Base-by-base conservation (phyloP, 768 basidiomycete genomes). In the Fomitopsis serialis region DNA sequence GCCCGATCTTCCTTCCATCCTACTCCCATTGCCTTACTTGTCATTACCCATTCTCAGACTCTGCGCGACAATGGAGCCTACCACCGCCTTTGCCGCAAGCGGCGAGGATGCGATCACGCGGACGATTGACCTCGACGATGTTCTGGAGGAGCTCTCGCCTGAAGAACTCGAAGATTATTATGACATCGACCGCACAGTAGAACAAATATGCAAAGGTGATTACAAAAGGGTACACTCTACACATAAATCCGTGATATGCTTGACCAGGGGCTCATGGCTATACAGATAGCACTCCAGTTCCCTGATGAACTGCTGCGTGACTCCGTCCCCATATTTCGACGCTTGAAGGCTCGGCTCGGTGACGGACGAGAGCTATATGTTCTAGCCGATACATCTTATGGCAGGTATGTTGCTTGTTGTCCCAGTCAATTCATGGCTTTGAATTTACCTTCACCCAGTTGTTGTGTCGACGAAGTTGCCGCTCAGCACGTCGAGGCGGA, bases 321-420 rank as follows among this genome's bases (percentile, higher is more conserved):
- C 59, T 92, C 92, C 0, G 94, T 98, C 15, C 84, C 85, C 2
- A 85, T 98, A 24, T 94, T 85, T 65, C 76, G 80, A 36, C 65
- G 71, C 3, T 75, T 99, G 34, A 89, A 85, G 63, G 63, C 64
- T 1, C 68, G 62, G 51, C 65, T 83, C 22, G 72, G 76, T 17
- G 68, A 67, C 1, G 66, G 45, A 19, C 73, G 72, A 48, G 87
- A 95, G 61, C 72, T 92, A 22, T 96, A 92, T 66, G 87, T 97
- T 4, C 77, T 98, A n/a, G 96, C 95, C 12, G 96, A 99, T 69
- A 98, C 95, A 21, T 96, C 95, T 3, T 98, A 98, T 68, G 97
- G 95, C 70, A 95, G 90, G 95, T 84, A 72, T 34, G 46, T 15
- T 34, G 35, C 9, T 9, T 23, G 15, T 12, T 19, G 2, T 36